Evolutionary conservation across 352 stramenopile genomes (phyloP), one percentile per base, ranked within the genome.

Genomic region (Lagenidium sp.): DNA sequence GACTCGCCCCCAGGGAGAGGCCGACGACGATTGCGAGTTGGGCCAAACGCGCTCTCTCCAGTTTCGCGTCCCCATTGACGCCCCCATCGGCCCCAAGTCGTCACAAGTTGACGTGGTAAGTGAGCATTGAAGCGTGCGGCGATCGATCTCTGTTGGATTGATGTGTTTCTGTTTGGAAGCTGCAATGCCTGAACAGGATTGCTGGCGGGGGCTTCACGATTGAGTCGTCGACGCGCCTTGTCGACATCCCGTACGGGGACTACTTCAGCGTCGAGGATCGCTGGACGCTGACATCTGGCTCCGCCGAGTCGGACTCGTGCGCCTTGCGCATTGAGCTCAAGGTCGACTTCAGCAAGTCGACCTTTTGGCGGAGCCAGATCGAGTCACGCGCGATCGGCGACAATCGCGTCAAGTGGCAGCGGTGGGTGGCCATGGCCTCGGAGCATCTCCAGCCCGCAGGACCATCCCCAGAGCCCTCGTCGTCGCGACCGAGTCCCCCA

Each of bases 211-310:
- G 75, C 6, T 57, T 61, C 25, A 59, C 79, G 6, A 69, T 93
- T 0, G 81, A 93, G 41, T 84, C 70, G 12, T 89, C 78, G 19
- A 93, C 81, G 6, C 63, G 72, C 23, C 55, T 93, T 2, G 73
- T 80, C 30, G 81, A 93, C 52, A 89, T 93, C 44, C 81, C 81
- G 4, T 93, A 93, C 45, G 78, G 81, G 18, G 81, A 93, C 51
- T 91, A 86, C 55, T 93, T 93, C 36, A 88, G 73, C 44, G 81
- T 93, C 3, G 78, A 91, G 49, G 76, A 89, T 22, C 71, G 81
- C 4, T 91, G 79, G 72, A 86, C 72, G 12, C 63, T 93, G 32
- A 57, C 78, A n/a, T 65, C 72, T 6, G 47, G 64, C 31, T 35
- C 56, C n/a, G 61, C 59, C 1, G 47, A 78, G 18, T 18, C 55